Evolutionary conservation across 129 eudicot species (phyloP).

Genomic region (Heracleum sosnowskyi): DNA sequence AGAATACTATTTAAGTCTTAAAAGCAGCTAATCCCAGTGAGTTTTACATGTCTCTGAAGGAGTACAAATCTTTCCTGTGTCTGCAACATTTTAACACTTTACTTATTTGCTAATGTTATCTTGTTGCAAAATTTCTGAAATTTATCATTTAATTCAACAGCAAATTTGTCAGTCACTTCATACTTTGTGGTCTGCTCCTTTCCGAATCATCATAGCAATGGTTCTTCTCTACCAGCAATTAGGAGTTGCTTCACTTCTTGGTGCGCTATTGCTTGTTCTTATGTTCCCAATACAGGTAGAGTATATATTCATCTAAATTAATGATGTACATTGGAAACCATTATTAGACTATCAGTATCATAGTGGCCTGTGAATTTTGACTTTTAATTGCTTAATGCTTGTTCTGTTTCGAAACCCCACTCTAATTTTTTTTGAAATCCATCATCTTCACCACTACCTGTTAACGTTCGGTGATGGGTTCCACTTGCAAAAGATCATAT

Average conservation of each 20-base stretch:
- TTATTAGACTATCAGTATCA: neutral
- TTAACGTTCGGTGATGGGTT: neutral
- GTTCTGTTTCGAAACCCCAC: neutral
- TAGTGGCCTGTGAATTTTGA: neutral
- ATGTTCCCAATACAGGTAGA: constrained; percentile 90
- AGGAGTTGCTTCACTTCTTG: constrained; percentile 89
- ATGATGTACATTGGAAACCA: neutral
- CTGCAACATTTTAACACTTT: neutral
- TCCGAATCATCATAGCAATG: constrained; percentile 77
- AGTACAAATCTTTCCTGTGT: neutral
- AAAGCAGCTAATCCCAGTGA: neutral
- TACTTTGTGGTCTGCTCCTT: constrained; percentile 90
- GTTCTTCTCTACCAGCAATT: constrained; percentile 80
- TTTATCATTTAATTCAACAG: constrained; percentile 33
- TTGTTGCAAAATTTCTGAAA: constrained; percentile 1
- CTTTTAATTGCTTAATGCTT: neutral
- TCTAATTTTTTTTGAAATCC: neutral
- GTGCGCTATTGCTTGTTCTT: constrained; percentile 61
- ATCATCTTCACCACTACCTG: neutral
- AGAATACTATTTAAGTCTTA: neutral
- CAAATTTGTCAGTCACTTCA: constrained; percentile 86
- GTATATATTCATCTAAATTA: neutral
- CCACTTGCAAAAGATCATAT: neutral
- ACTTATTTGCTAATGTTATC: constrained; percentile 2
- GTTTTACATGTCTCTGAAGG: neutral